Evolutionary conservation across 1,284 basidiomycete genomes (phyloP).

Genomic region (Puccinia polysora): DNA sequence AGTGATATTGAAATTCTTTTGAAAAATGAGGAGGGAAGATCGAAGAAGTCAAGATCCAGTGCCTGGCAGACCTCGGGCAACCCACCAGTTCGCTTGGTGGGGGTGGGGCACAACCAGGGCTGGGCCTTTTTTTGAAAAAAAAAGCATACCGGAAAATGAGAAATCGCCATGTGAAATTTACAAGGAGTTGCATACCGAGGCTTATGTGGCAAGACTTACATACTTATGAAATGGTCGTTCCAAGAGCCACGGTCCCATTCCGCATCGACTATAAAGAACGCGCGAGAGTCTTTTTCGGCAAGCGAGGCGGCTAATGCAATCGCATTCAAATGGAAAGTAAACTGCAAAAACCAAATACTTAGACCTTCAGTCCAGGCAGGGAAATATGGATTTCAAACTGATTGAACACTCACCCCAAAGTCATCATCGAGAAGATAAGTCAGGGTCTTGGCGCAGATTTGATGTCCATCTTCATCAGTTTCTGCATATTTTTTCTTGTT

Average conservation of each 20-base stretch:
- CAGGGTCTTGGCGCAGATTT: constrained; percentile 31
- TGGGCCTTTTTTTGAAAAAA: constrained; percentile 14
- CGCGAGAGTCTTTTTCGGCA: constrained; percentile 28
- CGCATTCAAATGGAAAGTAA: constrained; percentile 41
- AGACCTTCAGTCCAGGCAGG: neutral
- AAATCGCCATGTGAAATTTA: neutral
- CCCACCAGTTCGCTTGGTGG: constrained; percentile 33
- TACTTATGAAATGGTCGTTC: constrained; percentile 18
- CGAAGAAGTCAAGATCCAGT: constrained; percentile 42
- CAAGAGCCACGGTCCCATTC: constrained; percentile 40
- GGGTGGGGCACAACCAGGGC: constrained; percentile 34
- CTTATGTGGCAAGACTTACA: constrained; percentile 22
- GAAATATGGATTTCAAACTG: neutral
- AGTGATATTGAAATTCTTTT: constrained; percentile 1
- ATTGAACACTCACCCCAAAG: constrained; percentile 31
- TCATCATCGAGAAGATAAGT: constrained; percentile 43
- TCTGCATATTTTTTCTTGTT: constrained; percentile 28
- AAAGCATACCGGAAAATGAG: neutral
- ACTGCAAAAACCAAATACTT: neutral
- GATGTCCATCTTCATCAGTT: constrained; percentile 11
- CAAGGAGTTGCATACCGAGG: neutral
- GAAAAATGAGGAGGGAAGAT: constrained; percentile 37
- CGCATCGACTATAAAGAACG: constrained; percentile 33
- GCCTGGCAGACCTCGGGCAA: constrained; percentile 25
- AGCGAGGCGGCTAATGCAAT: constrained; percentile 26